These are phyloP conservation scores for Tetracentron sinense DNA, from an alignment of 164 flowering plant species.

Conservation along the genomic window DNA sequence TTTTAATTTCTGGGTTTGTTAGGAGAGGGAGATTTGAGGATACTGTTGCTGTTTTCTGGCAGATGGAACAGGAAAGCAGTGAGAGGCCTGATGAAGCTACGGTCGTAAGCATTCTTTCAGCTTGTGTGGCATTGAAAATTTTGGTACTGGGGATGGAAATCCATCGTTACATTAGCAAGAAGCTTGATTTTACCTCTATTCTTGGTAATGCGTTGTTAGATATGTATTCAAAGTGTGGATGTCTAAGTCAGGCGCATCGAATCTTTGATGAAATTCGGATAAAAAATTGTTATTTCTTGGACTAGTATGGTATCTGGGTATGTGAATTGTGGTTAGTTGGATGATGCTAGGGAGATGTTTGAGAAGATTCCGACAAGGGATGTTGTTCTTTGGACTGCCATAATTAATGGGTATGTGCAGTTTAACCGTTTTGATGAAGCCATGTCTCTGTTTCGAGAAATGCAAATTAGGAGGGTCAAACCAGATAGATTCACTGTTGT, in stretches of 20 bases:
- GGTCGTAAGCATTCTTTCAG: constrained; percentile 63
- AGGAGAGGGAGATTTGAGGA: constrained; percentile 42
- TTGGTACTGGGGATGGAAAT: constrained; percentile 67
- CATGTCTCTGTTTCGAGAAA: constrained; percentile 46
- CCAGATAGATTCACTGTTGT: constrained; percentile 65
- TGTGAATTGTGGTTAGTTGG: constrained; percentile 49
- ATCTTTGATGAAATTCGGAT: constrained; percentile 45
- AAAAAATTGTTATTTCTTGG: constrained; percentile 71
- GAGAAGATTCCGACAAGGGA: constrained; percentile 57
- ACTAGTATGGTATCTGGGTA: constrained; percentile 77
- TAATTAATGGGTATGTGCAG: constrained; percentile 84
- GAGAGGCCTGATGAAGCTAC: constrained; percentile 63
- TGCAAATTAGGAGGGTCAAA: constrained; percentile 53
- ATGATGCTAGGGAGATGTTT: constrained; percentile 65
- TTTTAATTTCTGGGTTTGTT: constrained; percentile 55
- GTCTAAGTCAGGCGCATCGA: constrained; percentile 34
- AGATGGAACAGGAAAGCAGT: constrained; percentile 32
- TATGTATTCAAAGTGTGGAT: constrained; percentile 72
- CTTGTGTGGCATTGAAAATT: constrained; percentile 50
- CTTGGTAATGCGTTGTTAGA: constrained; percentile 68
- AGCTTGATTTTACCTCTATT: constrained; percentile 38
- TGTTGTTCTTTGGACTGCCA: constrained; percentile 81
- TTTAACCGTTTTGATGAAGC: constrained; percentile 67
- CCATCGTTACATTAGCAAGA: constrained; percentile 36
- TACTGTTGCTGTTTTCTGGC: constrained; percentile 41